Base-by-base conservation (phyloP, 352 stramenopile genomes). In the Pythium monospermum region DNA sequence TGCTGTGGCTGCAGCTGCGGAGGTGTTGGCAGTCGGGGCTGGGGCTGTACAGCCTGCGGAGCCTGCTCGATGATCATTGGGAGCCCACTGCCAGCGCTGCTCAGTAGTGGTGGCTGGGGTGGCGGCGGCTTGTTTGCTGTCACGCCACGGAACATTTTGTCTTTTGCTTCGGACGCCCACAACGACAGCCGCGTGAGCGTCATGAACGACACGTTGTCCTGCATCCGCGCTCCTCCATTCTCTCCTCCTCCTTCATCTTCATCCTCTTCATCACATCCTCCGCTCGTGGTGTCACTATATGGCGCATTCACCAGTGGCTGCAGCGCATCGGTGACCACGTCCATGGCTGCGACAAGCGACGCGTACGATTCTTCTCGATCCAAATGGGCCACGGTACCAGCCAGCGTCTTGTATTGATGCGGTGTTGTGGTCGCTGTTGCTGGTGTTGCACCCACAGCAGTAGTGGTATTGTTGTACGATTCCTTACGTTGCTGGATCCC, bases 201-300 rank as follows among this genome's bases (percentile, higher is more conserved):
- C 60, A 82, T 69, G 53, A 83, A 88, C 3, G 77, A 78, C 19
- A 86, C 66, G 28, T 57, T 86, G 18, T 85, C 73, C 38, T 83
- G 67, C 10, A 76, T 53, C 10, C 28, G 40, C 18, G 69, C n/a
- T 11, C n/a, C n/a, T n/a, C 35, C 46, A 19, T 37, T 33, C n/a
- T 33, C 32, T 3, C n/a, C n/a, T 6, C 19, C 53, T 2, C 57
- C 59, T 5, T 61, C n/a, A 38, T 53, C 39, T 19, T 44, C 37
- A 15, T 44, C 49, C 23, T 42, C 51, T 18, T 53, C 49, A 21
- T 62, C 16, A 31, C n/a, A 10, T 12, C 15, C 5, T 12, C 66
- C 64, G 3, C 71, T 8, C 7, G 30, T 35, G 13, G 30, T 35
- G 13, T 13, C 30, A 8, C 13, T 8, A 35, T 35, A 35, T 30